Evolutionary conservation across 306 rosid genomes (phyloP), one percentile per base, ranked within the genome.

Genomic region (Boehmeria nivea): DNA sequence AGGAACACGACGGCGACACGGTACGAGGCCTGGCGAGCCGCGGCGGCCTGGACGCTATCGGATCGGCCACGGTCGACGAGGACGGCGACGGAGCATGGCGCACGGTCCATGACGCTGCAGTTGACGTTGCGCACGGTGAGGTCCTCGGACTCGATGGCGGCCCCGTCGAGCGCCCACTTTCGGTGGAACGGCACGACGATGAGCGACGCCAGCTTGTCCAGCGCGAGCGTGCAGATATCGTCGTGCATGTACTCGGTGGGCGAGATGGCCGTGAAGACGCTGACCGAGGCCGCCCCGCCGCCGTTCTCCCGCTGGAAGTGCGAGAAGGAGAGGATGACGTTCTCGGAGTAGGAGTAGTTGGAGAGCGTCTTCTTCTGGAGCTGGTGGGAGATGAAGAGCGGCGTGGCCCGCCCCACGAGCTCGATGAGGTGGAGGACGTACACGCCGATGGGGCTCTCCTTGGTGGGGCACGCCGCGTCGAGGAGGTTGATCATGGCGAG

Each of bases 351-450:
- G 20, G 75, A 66, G 20, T 22, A 24, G 24, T 47, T 50, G 2
- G 76, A 14, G n/a, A 66, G 28, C 3, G 57, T 27, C 51, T 54
- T 76, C 38, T 50, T 73, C 6, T 76, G 78, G 23, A 76, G 51
- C 2, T 85, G 68, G 71, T 82, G 91, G 25, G 75, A 60, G 17
- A 83, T 76, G 70, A 88, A 78, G 10, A 85, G 6, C 0, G 95
- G 86, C n/a, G 86, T 13, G 22, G 88, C 76, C 22, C 89, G 53
- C 16, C 94, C 93, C 0, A 82, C 63, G 8, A 88, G 69, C 49
- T 85, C 88, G 3, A 72, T 64, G 3, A 88, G 84, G 23, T 85
- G 93, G 3, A 88, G 81, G 1, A 64, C 85, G 12, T 69, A 75
- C 12, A 70, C 43, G 1, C 52, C 25, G 3, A 85, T 19, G 0